Percentiles rank a stretch among this genome's conserved stretches.
These are phyloP conservation scores for Ziziphus jujuba DNA, from an alignment of 306 rosid species.

Conservation along the genomic window DNA sequence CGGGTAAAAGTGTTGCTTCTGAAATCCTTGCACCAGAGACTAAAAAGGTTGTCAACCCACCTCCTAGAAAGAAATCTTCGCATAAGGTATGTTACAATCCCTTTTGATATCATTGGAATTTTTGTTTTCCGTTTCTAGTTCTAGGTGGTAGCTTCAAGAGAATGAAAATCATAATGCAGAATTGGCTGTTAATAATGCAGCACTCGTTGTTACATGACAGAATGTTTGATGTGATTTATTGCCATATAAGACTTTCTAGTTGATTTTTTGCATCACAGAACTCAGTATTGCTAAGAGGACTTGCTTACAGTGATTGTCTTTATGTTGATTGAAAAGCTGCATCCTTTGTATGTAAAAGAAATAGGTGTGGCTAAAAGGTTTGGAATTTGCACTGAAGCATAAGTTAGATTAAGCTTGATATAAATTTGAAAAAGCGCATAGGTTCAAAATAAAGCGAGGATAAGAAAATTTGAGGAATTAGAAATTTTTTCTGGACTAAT, in stretches of 20 bases:
- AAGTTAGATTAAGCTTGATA: too few species aligned
- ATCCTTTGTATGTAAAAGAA: background rate
- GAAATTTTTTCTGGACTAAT: too few species aligned
- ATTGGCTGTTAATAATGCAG: too few species aligned
- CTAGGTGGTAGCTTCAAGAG: background rate
- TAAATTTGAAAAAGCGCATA: too few species aligned
- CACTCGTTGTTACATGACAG: too few species aligned
- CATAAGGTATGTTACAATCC: conserved; percentile 52
- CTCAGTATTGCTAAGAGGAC: background rate
- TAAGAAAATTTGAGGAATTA: too few species aligned
- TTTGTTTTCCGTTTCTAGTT: background rate
- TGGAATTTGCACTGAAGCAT: background rate
- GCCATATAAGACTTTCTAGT: background rate
- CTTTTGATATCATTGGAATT: background rate
- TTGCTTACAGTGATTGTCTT: background rate
- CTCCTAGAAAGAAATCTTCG: conserved; percentile 51
- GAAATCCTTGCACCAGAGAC: conserved; percentile 47
- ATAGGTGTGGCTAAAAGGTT: background rate
- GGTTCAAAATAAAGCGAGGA: too few species aligned
- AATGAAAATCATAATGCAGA: background rate
- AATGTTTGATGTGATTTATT: too few species aligned
- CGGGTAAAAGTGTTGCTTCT: conserved; percentile 42
- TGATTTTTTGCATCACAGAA: background rate
- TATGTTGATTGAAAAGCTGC: background rate
- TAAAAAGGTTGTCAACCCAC: conserved; percentile 50